A percentile compares a stretch with the other conserved stretches of the same genome.
Conservation (phyloP, 2,329 filamentous ascomycete genomes). For the Xylariaceae sp. region DNA sequence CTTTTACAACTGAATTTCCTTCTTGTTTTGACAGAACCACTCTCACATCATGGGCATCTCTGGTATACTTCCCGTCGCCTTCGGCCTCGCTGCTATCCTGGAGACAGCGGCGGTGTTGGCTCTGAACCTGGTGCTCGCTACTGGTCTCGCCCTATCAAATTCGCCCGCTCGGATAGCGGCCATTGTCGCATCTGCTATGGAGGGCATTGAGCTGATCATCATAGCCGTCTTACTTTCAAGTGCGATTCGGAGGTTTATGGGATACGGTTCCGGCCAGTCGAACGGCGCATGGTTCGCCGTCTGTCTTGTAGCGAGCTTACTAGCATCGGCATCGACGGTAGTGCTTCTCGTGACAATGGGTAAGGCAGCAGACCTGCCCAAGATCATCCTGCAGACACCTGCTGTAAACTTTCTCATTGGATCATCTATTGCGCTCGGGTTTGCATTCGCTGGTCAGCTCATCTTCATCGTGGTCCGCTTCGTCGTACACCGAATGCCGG, state of each 20-base stretch:
- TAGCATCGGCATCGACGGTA: slow-evolving; percentile 42
- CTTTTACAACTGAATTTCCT: neutral
- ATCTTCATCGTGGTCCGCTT: slow-evolving; percentile 44
- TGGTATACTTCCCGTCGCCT: slow-evolving; percentile 28
- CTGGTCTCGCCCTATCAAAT: slow-evolving; percentile 24
- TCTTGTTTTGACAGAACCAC: slow-evolving; percentile 2
- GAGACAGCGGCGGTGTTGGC: slow-evolving; percentile 36
- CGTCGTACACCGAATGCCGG: slow-evolving; percentile 31
- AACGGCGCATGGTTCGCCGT: slow-evolving; percentile 31
- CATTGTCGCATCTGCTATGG: slow-evolving; percentile 33
- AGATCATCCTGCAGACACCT: slow-evolving; percentile 29
- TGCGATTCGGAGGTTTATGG: slow-evolving; percentile 22
- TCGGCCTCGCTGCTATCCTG: slow-evolving; percentile 34
- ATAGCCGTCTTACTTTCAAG: slow-evolving; percentile 29
- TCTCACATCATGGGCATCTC: slow-evolving; percentile 30
- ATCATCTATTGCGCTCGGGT: slow-evolving; percentile 39
- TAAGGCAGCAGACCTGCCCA: slow-evolving; percentile 25
- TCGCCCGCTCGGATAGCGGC: slow-evolving; percentile 31
- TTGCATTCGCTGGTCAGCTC: slow-evolving; percentile 44
- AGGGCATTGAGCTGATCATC: slow-evolving; percentile 32
- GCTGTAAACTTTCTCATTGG: slow-evolving; percentile 37
- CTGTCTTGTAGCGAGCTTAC: slow-evolving; percentile 32
- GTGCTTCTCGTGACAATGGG: slow-evolving; percentile 36
- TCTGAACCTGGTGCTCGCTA: slow-evolving; percentile 37
- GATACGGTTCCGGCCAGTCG: slow-evolving; percentile 17